Evolutionary conservation across 2,329 filamentous ascomycete genomes (phyloP), one percentile per base, ranked within the genome.

Genomic region (Monosporascus sp.): DNA sequence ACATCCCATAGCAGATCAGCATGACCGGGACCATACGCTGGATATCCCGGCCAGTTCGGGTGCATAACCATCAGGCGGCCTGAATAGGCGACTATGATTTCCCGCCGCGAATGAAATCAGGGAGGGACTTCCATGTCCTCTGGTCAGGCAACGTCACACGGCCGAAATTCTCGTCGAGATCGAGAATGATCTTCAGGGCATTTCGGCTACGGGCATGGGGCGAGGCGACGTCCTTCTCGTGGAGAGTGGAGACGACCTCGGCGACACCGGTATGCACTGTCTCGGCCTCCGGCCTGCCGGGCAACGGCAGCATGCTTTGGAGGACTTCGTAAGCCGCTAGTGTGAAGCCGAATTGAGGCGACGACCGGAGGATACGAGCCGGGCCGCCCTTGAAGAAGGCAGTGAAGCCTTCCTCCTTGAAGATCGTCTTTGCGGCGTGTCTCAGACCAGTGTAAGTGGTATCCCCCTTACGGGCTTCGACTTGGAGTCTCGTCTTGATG

Each of bases 301-400:
- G 90, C 77, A 89, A 85, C 6, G 94, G 94, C 45, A 97, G 74
- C 44, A 85, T 51, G 56, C 78, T 88, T 74, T 97, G 91, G 49
- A 99, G 77, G 38, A 99, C 80, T 73, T 99, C 94, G 72, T 97
- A 99, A 44, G 89, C 89, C 3, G 94, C 94, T 24, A 99, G 84
- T 0, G 94, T 99, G 78, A 97, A 97, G 60, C 94, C 94, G 70
- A 99, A 99, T 70, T 99, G 94, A 17, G 94, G 94, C 14, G 91
- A 97, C 1, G 91, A 97, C 66, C 94, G 88, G 70, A 97, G 74
- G 66, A 99, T 95, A 77, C 94, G 90, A 8, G 94, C 94, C 1
- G 93, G 92, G 1, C 94, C 94, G 62, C 94, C 94, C 79, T 97
- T 97, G 86, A 97, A 99, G 80, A 99, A 99, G 25, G 94, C 94